A percentile compares a stretch with the other conserved stretches of the same genome.
Evolutionary conservation across 768 basidiomycete species (phyloP).

Genomic region (Podaxis carcinomalis): DNA sequence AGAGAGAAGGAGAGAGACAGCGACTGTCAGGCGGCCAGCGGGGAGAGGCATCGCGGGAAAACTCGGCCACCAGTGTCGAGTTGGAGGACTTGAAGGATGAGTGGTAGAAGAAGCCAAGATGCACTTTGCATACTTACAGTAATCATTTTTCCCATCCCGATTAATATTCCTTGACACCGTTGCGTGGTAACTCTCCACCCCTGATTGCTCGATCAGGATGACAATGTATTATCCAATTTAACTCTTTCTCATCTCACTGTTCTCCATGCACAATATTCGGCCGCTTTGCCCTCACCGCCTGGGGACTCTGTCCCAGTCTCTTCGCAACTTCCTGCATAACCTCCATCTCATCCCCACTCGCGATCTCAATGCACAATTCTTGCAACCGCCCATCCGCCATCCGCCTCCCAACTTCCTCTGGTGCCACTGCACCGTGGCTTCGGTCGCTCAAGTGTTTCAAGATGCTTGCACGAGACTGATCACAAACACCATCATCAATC

Average conservation of each 20-base stretch:
- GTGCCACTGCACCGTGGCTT: constrained; percentile 26
- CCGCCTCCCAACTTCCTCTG: constrained; percentile 29
- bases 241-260: background rate
- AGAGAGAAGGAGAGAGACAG: background rate
- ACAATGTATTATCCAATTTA: background rate
- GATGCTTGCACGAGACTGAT: constrained; percentile 21
- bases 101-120: background rate
- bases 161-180: background rate
- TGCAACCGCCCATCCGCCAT: constrained; percentile 38
- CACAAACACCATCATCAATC: constrained; percentile 3
- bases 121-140: background rate
- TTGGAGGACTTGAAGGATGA: background rate
- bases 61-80: constrained; percentile 4
- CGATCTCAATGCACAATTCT: constrained; percentile 40
- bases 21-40: background rate
- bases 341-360: constrained; percentile 8
- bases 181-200: constrained; percentile 6
- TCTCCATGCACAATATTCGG: background rate
- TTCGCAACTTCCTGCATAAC: constrained; percentile 8
- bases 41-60: background rate
- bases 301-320: background rate
- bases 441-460: constrained; percentile 30
- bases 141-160: background rate
- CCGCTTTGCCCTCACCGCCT: background rate
- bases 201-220: background rate